These are phyloP conservation scores for Hyphopichia khmerensis DNA, from an alignment of 1,139 yeast species.

Conservation along the genomic window DNA sequence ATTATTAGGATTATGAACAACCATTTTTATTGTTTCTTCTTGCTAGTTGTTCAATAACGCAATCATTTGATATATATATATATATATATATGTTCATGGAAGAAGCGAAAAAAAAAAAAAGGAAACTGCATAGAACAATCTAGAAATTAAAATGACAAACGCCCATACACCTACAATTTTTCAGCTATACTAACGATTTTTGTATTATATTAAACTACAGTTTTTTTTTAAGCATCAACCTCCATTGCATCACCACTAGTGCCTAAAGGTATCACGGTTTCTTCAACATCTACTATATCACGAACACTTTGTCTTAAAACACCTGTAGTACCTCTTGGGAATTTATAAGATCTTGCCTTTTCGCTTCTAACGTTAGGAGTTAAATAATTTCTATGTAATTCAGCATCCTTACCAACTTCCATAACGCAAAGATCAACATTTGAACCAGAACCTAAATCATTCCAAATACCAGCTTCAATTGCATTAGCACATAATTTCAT, in stretches of 20 bases:
- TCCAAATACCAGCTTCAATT: slow-evolving; percentile 97
- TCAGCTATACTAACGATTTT: too few relatives aligned
- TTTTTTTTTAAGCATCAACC: slow-evolving; percentile 53
- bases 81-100: not conserved
- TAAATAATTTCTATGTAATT: slow-evolving; percentile 77
- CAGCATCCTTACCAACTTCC: slow-evolving; percentile 89
- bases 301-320: slow-evolving; percentile 65
- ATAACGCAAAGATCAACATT: slow-evolving; percentile 96
- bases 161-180: too few relatives aligned
- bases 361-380: slow-evolving; percentile 86
- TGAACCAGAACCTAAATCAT: slow-evolving; percentile 97
- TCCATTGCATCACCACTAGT: slow-evolving; percentile 60
- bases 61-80: not conserved
- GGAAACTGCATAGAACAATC: slow-evolving; percentile 2
- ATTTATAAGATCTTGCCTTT: slow-evolving; percentile 80
- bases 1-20: slow-evolving; percentile 51
- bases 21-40: slow-evolving; percentile 27
- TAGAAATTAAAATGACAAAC: slow-evolving; percentile 1
- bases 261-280: slow-evolving; percentile 48
- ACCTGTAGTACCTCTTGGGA: slow-evolving; percentile 90
- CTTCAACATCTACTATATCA: slow-evolving; percentile 69
- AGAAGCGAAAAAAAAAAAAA: not conserved
- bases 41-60: not conserved
- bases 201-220: not conserved
- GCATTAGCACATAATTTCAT: slow-evolving; percentile 88